A percentile compares a stretch with the other conserved stretches of the same genome.
Evolutionary conservation across 1,139 yeast species (phyloP).

Genomic region (Eremothecium coryli): DNA sequence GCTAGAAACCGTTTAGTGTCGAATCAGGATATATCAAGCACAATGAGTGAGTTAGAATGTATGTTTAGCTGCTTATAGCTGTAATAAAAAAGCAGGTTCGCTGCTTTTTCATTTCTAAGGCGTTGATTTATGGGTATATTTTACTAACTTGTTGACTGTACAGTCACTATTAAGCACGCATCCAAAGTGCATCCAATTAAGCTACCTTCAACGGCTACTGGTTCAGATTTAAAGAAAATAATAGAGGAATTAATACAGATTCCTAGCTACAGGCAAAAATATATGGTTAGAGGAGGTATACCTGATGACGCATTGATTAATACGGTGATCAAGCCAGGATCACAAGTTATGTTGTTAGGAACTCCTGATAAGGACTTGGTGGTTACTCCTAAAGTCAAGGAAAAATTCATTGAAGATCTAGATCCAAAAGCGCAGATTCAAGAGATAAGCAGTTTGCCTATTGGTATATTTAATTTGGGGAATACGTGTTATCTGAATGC

Average conservation of each 20-base stretch:
- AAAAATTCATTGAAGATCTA: slow-evolving; percentile 63
- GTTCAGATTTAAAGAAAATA: slow-evolving; percentile 60
- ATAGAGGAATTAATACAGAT: slow-evolving; percentile 68
- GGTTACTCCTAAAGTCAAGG: slow-evolving; percentile 46
- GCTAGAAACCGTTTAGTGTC: too few relatives aligned
- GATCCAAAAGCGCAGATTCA: slow-evolving; percentile 32
- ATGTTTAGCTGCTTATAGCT: slow-evolving; percentile 6
- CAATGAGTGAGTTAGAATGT: slow-evolving; percentile 9
- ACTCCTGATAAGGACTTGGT: slow-evolving; percentile 70
- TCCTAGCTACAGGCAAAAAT: slow-evolving; percentile 82
- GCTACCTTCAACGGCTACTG: slow-evolving; percentile 48
- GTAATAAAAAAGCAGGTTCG: not conserved
- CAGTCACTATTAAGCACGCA: slow-evolving; percentile 57
- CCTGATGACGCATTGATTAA: slow-evolving; percentile 44
- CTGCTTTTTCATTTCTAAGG: too few relatives aligned
- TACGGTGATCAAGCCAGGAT: slow-evolving; percentile 45
- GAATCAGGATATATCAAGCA: too few relatives aligned
- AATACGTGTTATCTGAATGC: slow-evolving; percentile 94
- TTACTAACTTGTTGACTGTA: too few relatives aligned
- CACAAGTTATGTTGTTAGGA: slow-evolving; percentile 81
- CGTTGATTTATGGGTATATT: too few relatives aligned
- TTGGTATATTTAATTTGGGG: slow-evolving; percentile 81
- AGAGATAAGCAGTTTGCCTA: slow-evolving; percentile 48
- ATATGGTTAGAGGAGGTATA: slow-evolving; percentile 79
- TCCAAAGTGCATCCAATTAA: slow-evolving; percentile 73